A percentile compares a stretch with the other conserved stretches of the same genome.
These are phyloP conservation scores for Cyclotella distinguenda DNA, from an alignment of 108 stramenopile genomes.

Conservation along the genomic window DNA sequence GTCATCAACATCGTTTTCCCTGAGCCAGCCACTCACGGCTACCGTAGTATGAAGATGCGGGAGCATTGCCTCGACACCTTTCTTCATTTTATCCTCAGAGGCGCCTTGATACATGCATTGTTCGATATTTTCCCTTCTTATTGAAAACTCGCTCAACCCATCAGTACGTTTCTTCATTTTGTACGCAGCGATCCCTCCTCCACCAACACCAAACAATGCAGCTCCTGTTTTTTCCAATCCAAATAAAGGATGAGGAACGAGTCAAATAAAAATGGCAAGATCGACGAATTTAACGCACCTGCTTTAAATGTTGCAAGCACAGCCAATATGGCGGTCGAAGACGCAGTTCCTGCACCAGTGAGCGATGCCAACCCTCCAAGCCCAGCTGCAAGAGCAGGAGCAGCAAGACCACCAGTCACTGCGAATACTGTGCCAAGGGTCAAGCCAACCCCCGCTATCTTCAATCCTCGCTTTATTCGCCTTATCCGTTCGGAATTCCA, in stretches of 20 bases:
- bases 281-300: background rate
- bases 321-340: slow-evolving; percentile 43
- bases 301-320: slow-evolving; percentile 51
- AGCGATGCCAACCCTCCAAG: slow-evolving; percentile 54
- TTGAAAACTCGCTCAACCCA: slow-evolving; percentile 59
- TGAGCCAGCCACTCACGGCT: slow-evolving; percentile 58
- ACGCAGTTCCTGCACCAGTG: slow-evolving; percentile 52
- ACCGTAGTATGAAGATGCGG: slow-evolving; percentile 56
- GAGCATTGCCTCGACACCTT: slow-evolving; percentile 37
- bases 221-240: slow-evolving; percentile 21
- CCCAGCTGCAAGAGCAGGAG: slow-evolving; percentile 66
- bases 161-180: slow-evolving; percentile 62
- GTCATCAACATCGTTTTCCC: slow-evolving; percentile 51
- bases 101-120: slow-evolving; percentile 36
- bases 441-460: slow-evolving; percentile 62
- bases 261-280: background rate
- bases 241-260: too few relatives aligned
- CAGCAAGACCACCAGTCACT: slow-evolving; percentile 70
- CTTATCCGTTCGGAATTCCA: slow-evolving; percentile 30
- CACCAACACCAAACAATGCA: slow-evolving; percentile 62
- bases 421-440: slow-evolving; percentile 69
- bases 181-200: slow-evolving; percentile 62
- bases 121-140: slow-evolving; percentile 53
- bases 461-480: slow-evolving; percentile 47
- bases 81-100: slow-evolving; percentile 44